phyloP scores from a whole-genome alignment of 495 filamentous ascomycete species.

The Podospora anserina region DNA sequence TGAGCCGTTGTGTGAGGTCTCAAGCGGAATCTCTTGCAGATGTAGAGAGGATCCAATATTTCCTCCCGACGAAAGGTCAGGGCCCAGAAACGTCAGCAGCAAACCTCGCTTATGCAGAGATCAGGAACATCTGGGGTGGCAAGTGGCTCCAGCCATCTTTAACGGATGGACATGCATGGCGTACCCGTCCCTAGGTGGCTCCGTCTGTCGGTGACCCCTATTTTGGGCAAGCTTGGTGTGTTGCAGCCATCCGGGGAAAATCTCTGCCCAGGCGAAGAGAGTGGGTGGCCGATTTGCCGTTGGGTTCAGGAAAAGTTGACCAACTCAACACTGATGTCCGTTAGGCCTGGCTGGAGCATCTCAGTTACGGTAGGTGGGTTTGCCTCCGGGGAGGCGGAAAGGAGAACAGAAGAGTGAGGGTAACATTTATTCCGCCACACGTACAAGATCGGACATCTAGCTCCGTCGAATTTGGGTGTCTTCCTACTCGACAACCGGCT shows the following conservation, averaged over 20 bases:
- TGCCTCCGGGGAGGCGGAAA: too few relatives aligned
- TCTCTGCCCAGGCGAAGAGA: not conserved
- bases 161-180: constrained; percentile 2
- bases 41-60: not conserved
- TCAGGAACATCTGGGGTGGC: not conserved
- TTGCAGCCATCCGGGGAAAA: not conserved
- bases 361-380: too few relatives aligned
- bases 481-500: too few relatives aligned
- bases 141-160: not conserved
- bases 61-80: not conserved
- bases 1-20: too few relatives aligned
- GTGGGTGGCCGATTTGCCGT: not conserved
- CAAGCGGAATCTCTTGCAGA: not conserved
- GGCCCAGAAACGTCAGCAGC: not conserved
- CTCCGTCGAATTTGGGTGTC: too few relatives aligned
- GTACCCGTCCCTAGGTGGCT: not conserved
- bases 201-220: not conserved
- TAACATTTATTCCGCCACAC: too few relatives aligned
- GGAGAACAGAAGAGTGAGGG: too few relatives aligned
- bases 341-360: too few relatives aligned
- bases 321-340: too few relatives aligned
- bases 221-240: not conserved
- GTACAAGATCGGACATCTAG: too few relatives aligned
- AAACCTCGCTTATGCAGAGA: constrained; percentile 7
- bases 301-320: not conserved